A percentile compares a stretch with the other conserved stretches of the same genome.
Conservation (phyloP, 75 land plant genomes). For the Cunninghamia lanceolata region DNA sequence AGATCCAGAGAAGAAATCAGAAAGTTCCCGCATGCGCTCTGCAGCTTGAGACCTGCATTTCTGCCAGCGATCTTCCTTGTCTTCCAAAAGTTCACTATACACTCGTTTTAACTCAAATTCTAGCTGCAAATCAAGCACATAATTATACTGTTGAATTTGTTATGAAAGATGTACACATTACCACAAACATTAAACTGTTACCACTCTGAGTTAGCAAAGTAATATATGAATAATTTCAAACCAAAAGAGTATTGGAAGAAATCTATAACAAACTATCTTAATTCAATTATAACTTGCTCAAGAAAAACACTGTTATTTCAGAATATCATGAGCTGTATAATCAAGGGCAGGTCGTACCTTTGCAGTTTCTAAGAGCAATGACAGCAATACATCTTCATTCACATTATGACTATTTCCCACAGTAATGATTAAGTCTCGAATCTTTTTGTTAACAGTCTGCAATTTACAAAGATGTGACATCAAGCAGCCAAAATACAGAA, state of each 20-base stretch:
- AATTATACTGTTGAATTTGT: not conserved
- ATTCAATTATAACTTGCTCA: not conserved
- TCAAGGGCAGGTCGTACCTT: slow-evolving; percentile 5
- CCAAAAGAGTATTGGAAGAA: not conserved
- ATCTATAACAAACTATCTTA: not conserved
- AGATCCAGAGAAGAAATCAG: slow-evolving; percentile 45
- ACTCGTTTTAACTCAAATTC: slow-evolving; percentile 43
- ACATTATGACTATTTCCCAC: slow-evolving; percentile 12
- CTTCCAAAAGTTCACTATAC: slow-evolving; percentile 33
- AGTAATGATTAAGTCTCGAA: slow-evolving; percentile 28
- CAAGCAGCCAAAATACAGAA: not conserved
- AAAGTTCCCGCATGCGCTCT: slow-evolving; percentile 41
- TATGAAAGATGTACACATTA: not conserved
- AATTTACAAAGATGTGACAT: not conserved
- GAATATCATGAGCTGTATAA: not conserved
- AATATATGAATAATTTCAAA: not conserved
- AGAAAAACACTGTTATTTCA: not conserved
- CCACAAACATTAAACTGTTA: not conserved
- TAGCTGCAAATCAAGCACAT: slow-evolving; percentile 13
- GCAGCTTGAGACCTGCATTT: slow-evolving; percentile 33
- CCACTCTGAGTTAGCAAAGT: not conserved
- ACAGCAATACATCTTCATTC: slow-evolving; percentile 27
- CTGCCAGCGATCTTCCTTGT: slow-evolving; percentile 29
- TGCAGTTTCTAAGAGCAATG: slow-evolving; percentile 37
- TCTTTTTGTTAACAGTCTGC: slow-evolving; percentile 35